These are phyloP conservation scores for Dioscorea dumetorum DNA, from an alignment of 106 monocot genomes.

Conservation along the genomic window DNA sequence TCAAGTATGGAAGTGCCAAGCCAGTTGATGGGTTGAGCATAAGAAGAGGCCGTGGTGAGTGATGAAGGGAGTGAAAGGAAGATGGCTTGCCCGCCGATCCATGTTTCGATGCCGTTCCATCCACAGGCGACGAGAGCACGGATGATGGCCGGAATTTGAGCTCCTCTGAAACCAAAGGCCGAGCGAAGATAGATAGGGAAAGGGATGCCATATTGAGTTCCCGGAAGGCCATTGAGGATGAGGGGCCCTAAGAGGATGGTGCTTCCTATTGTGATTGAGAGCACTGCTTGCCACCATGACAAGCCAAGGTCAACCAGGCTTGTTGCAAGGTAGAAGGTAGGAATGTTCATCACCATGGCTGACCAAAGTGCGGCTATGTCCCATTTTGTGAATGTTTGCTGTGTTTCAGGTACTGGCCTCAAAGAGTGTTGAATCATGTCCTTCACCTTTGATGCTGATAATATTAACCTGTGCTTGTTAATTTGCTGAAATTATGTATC, in stretches of 20 bases:
- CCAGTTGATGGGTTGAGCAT: neutral
- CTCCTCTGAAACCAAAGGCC: conserved; percentile 32
- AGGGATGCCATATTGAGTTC: conserved; percentile 26
- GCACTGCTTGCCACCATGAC: conserved; percentile 32
- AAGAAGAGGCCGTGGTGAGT: neutral
- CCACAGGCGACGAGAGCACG: conserved; percentile 43
- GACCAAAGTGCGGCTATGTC: conserved; percentile 20
- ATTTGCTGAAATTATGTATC: too few species aligned
- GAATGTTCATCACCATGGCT: conserved; percentile 16
- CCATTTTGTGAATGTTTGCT: conserved; percentile 1
- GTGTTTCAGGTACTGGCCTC: neutral
- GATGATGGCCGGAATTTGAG: conserved; percentile 30
- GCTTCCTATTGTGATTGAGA: conserved; percentile 15
- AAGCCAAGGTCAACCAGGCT: conserved; percentile 21
- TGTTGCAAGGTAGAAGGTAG: conserved; percentile 22
- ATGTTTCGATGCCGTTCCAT: conserved; percentile 45
- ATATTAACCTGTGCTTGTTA: neutral
- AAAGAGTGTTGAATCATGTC: neutral
- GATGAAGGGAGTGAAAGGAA: conserved; percentile 26
- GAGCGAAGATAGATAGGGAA: conserved; percentile 34
- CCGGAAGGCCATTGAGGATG: conserved; percentile 17
- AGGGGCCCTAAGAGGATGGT: conserved; percentile 27
- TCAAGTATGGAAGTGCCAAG: conserved; percentile 31
- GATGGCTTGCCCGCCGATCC: conserved; percentile 36
- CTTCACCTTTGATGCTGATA: neutral